Percentiles rank a stretch among this genome's conserved stretches.
phyloP scores from a whole-genome alignment of 169 alveolate species.

The Cryptosporidium ubiquitum region DNA sequence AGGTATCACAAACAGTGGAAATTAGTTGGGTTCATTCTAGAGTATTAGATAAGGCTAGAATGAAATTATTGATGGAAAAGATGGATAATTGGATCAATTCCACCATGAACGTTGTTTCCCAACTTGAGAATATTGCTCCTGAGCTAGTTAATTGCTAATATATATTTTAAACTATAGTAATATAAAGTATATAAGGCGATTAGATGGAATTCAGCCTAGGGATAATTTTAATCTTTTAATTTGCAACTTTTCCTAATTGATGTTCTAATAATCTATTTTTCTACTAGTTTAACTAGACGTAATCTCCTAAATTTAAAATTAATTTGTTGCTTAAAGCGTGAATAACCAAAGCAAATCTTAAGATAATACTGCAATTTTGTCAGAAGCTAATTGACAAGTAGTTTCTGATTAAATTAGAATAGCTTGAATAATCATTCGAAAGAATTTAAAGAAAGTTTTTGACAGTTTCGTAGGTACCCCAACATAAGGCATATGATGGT shows the following conservation, averaged over 20 bases:
- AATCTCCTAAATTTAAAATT: background rate
- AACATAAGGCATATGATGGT: conserved; percentile 95
- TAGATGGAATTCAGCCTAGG: background rate
- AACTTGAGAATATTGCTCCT: conserved; percentile 60
- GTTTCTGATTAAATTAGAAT: background rate
- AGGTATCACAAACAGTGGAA: conserved; percentile 80
- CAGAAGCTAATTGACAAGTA: background rate
- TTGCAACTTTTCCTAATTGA: background rate
- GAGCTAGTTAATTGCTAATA: conserved; percentile 37
- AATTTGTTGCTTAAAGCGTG: background rate
- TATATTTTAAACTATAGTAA: background rate
- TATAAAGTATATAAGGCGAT: background rate
- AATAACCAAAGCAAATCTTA: background rate
- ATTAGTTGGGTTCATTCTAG: conserved; percentile 85
- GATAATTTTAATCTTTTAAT: background rate
- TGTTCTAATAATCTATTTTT: background rate
- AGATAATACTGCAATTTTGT: background rate
- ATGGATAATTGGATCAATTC: conserved; percentile 81
- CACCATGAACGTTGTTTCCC: conserved; percentile 29
- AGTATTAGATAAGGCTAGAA: conserved; percentile 79
- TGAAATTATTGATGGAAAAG: conserved; percentile 78
- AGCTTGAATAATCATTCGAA: background rate
- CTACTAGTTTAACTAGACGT: background rate
- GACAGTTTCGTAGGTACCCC: conserved; percentile 95
- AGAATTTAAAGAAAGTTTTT: conserved; percentile 76